Percentiles rank a stretch among this genome's conserved stretches.
Evolutionary conservation across 345 rosid genomes (phyloP).

Genomic region (Moricandia moricandioides): DNA sequence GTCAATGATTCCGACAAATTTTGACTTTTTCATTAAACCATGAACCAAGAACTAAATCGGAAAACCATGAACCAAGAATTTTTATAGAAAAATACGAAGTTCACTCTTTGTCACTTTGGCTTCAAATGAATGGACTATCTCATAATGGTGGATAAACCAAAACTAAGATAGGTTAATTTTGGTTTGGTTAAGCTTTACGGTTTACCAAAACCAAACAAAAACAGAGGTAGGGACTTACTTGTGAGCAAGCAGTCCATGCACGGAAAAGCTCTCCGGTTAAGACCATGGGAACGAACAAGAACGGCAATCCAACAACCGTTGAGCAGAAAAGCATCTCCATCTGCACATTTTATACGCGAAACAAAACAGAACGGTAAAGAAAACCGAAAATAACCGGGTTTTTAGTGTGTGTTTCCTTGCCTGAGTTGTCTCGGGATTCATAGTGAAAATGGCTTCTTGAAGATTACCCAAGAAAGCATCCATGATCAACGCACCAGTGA

Average conservation of each 20-base stretch:
- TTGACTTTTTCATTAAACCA: slow-evolving; percentile 10
- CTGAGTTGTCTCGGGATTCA: slow-evolving; percentile 94
- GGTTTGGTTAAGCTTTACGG: neutral
- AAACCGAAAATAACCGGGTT: neutral
- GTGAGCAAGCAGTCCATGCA: slow-evolving; percentile 92
- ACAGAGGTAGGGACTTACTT: slow-evolving; percentile 48
- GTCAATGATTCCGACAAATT: slow-evolving; percentile 24
- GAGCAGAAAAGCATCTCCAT: slow-evolving; percentile 98
- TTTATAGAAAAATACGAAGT: slow-evolving; percentile 1
- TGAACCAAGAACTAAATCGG: neutral
- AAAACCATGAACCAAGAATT: neutral
- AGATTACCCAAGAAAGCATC: slow-evolving; percentile 91
- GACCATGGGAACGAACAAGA: slow-evolving; percentile 89
- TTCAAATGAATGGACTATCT: neutral
- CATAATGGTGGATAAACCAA: neutral
- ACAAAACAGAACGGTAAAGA: neutral
- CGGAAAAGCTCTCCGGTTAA: slow-evolving; percentile 89
- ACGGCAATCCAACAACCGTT: slow-evolving; percentile 86
- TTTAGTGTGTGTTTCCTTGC: slow-evolving; percentile 23
- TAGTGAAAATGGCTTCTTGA: slow-evolving; percentile 90
- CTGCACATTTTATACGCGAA: slow-evolving; percentile 33
- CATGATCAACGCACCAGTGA: slow-evolving; percentile 80
- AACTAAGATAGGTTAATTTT: neutral
- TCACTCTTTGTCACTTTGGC: slow-evolving; percentile 12
- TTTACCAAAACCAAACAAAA: neutral